These are phyloP conservation scores for Skeletonema costatum DNA, from an alignment of 108 stramenopile genomes.

Conservation along the genomic window DNA sequence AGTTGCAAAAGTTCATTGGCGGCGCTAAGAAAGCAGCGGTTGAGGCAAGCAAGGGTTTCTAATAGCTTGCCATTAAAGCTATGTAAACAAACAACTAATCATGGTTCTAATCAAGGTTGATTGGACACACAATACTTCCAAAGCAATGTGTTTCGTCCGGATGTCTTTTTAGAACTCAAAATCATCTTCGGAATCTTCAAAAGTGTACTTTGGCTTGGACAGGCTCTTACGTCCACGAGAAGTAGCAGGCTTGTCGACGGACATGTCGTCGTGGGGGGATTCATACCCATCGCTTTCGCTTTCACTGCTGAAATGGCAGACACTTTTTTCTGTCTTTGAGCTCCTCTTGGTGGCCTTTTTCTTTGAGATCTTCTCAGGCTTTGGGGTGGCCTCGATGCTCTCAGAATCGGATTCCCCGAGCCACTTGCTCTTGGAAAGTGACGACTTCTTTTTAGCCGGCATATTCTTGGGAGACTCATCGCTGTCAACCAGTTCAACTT, in stretches of 20 bases:
- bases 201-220: background rate
- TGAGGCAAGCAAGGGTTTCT: constrained; percentile 86
- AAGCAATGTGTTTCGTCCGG: background rate
- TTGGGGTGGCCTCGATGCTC: background rate
- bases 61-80: constrained; percentile 9
- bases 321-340: background rate
- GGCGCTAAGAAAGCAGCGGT: constrained; percentile 73
- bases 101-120: background rate
- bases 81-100: background rate
- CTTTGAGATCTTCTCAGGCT: background rate
- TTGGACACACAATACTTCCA: background rate
- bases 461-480: constrained; percentile 7
- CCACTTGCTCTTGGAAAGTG: background rate
- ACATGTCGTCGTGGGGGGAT: background rate
- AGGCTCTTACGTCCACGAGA: background rate
- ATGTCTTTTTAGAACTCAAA: background rate
- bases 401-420: background rate
- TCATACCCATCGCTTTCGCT: background rate
- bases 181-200: background rate
- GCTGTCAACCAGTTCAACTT: constrained; percentile 18
- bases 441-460: background rate
- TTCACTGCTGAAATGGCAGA: background rate
- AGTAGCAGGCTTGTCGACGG: background rate
- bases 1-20: constrained; percentile 78
- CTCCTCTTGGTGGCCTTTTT: background rate